These are phyloP conservation scores for Phytophthora aleatoria DNA, from an alignment of 352 stramenopile species.

Conservation along the genomic window DNA sequence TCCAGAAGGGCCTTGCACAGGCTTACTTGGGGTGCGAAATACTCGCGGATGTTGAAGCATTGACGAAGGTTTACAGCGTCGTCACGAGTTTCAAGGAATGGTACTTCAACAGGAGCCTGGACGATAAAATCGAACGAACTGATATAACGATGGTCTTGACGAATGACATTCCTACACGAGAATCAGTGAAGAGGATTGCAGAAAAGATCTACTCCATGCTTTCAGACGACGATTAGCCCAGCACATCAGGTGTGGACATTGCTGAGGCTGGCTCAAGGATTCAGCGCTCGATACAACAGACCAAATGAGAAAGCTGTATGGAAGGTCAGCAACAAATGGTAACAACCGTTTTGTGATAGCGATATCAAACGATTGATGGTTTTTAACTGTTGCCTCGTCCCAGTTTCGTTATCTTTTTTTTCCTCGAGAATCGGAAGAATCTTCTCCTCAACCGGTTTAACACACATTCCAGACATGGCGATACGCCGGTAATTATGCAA, in stretches of 20 bases:
- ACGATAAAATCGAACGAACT: slow-evolving; percentile 14
- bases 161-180: slow-evolving; percentile 11
- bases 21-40: slow-evolving; percentile 23
- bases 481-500: slow-evolving; percentile 25
- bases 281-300: no score
- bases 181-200: slow-evolving; percentile 17
- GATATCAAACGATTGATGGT: no score
- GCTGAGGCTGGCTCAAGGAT: no score
- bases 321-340: no score
- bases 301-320: no score
- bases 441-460: not conserved
- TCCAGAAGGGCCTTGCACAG: slow-evolving; percentile 22
- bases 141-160: slow-evolving; percentile 5
- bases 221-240: not conserved
- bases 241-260: not conserved
- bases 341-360: no score
- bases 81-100: slow-evolving; percentile 37
- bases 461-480: not conserved
- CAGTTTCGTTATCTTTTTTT: not conserved
- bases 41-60: slow-evolving; percentile 25
- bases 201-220: slow-evolving; percentile 18
- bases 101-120: slow-evolving; percentile 32
- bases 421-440: no score
- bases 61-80: slow-evolving; percentile 30
- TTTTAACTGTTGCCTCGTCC: not conserved